phyloP scores from a whole-genome alignment of 805 yeast genomes.

The Metschnikowia noctiluminum region DNA sequence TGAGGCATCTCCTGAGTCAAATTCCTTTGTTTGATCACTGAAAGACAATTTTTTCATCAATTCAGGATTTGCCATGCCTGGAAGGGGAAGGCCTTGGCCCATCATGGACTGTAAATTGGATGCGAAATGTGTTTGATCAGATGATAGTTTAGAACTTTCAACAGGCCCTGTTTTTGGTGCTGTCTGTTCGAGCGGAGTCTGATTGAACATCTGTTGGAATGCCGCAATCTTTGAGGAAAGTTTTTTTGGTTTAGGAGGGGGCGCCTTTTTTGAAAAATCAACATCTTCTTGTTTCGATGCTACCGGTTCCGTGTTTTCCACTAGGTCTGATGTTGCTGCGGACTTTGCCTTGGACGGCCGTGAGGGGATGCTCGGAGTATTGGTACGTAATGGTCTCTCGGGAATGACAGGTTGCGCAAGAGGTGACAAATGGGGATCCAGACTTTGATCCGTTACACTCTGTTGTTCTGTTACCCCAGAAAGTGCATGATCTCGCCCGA shows the following conservation, averaged over 20 bases:
- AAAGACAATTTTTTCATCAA: slow-evolving; percentile 13
- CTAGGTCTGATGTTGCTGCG: not conserved
- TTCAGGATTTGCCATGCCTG: slow-evolving; percentile 51
- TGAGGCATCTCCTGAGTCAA: slow-evolving; percentile 7
- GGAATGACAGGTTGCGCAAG: slow-evolving; percentile 8
- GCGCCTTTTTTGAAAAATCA: slow-evolving; percentile 19
- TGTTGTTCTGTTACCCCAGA: not conserved
- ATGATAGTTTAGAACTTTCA: slow-evolving; percentile 24
- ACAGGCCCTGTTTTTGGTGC: slow-evolving; percentile 11
- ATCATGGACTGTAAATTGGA: slow-evolving; percentile 59
- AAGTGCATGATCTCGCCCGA: not conserved
- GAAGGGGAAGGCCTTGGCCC: slow-evolving; percentile 47
- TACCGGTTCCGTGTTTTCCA: not conserved
- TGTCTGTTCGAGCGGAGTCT: slow-evolving; percentile 13
- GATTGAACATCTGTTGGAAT: slow-evolving; percentile 69
- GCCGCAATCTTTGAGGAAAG: slow-evolving; percentile 78
- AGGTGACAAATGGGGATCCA: not conserved
- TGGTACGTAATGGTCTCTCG: slow-evolving; percentile 4
- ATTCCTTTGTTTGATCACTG: slow-evolving; percentile 9
- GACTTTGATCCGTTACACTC: not conserved
- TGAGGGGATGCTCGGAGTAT: slow-evolving; percentile 5
- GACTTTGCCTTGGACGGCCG: not conserved
- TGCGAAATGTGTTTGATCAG: slow-evolving; percentile 47
- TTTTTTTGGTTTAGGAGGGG: slow-evolving; percentile 74
- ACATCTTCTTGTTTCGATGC: not conserved